These are phyloP conservation scores for Verticillium nubilum DNA, from an alignment of 2,329 filamentous ascomycete genomes.

Conservation along the genomic window DNA sequence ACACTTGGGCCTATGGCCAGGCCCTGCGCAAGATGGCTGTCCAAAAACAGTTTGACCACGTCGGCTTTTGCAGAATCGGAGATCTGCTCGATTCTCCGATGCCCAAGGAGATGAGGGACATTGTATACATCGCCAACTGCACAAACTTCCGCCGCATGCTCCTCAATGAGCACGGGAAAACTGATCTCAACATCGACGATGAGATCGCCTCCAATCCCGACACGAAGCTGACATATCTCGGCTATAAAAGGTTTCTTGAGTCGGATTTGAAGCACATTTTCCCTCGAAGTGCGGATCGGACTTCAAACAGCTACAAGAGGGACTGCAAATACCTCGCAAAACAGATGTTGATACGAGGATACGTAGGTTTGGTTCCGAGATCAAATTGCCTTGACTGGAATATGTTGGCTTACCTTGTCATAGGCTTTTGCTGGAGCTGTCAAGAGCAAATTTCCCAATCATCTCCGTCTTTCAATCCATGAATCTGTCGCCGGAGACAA, in stretches of 20 bases:
- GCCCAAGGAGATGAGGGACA: slow-evolving; percentile 4
- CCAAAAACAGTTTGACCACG: slow-evolving; percentile 21
- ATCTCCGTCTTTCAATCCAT: slow-evolving; percentile 24
- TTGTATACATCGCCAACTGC: slow-evolving; percentile 22
- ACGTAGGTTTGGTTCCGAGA: slow-evolving; percentile 16
- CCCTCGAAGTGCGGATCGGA: slow-evolving; percentile 4
- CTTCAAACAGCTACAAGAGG: slow-evolving; percentile 12
- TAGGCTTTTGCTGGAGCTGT: slow-evolving; percentile 23
- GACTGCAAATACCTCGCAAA: slow-evolving; percentile 13
- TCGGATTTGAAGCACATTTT: slow-evolving; percentile 21
- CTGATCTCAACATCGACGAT: slow-evolving; percentile 19
- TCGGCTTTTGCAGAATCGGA: slow-evolving; percentile 29
- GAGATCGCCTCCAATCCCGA: slow-evolving; percentile 21
- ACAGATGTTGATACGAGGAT: slow-evolving; percentile 20
- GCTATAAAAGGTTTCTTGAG: slow-evolving; percentile 22
- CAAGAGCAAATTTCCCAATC: slow-evolving; percentile 16
- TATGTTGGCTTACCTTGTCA: neutral
- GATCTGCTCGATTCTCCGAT: slow-evolving; percentile 23
- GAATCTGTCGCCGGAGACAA: slow-evolving; percentile 20
- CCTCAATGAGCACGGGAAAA: slow-evolving; percentile 16
- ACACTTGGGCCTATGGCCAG: slow-evolving; percentile 33
- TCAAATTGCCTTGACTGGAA: neutral
- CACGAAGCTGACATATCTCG: slow-evolving; percentile 22
- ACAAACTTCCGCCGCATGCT: slow-evolving; percentile 22
- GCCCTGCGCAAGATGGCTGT: slow-evolving; percentile 26